These are phyloP conservation scores for Gossypium rotundifolium DNA, from an alignment of 345 rosid species.

Conservation along the genomic window DNA sequence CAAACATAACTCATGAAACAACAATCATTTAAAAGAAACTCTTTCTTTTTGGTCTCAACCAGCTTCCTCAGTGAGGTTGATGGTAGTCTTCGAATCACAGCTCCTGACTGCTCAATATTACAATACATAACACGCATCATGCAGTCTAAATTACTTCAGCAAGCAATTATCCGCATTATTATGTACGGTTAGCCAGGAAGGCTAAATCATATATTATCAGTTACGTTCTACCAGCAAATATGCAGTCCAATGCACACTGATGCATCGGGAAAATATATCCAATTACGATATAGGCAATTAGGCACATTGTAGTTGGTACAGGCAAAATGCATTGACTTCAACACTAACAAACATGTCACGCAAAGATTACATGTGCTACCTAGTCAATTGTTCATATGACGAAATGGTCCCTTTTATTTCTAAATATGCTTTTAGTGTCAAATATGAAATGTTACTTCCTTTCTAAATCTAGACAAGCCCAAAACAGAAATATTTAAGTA, in stretches of 20 bases:
- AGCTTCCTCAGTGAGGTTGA: background rate
- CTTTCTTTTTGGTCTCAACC: background rate
- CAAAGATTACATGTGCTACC: background rate
- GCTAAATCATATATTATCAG: background rate
- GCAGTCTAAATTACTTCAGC: background rate
- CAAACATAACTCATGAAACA: background rate
- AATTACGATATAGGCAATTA: background rate
- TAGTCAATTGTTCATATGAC: background rate
- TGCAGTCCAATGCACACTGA: background rate
- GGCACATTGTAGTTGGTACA: background rate
- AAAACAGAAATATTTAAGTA: background rate
- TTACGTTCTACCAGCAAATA: background rate
- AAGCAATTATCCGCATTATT: background rate
- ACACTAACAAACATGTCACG: background rate
- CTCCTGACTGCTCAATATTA: background rate
- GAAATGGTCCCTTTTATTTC: background rate
- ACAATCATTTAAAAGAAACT: background rate
- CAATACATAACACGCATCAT: background rate
- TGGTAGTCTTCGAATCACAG: background rate
- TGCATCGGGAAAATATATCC: background rate
- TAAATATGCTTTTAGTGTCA: background rate
- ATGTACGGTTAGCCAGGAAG: background rate
- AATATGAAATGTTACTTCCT: background rate
- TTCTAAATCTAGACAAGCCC: constrained; percentile 4
- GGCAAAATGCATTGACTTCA: background rate